Percentiles rank a stretch among this genome's conserved stretches.
Conservation (phyloP, 2,329 filamentous ascomycete genomes). For the Stemphylium lycopersici region DNA sequence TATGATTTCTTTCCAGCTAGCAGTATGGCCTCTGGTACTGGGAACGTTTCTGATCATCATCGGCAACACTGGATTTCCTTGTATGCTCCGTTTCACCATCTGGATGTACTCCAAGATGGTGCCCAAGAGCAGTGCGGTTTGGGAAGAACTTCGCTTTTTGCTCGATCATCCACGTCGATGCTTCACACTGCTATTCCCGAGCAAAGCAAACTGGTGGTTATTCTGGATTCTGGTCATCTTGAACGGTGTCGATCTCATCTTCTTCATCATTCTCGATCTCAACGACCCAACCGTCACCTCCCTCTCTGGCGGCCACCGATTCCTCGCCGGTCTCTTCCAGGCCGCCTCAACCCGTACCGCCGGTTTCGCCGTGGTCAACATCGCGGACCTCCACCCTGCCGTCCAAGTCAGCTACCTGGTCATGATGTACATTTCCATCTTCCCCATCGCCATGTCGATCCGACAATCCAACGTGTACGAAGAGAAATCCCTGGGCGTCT, state of each 20-base stretch:
- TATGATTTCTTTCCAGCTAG: constrained; percentile 85
- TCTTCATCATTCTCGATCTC: constrained; percentile 91
- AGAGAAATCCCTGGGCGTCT: constrained; percentile 82
- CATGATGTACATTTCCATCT: constrained; percentile 99
- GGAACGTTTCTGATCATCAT: constrained; percentile 89
- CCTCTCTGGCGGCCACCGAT: constrained; percentile 73
- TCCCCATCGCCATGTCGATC: constrained; percentile 94
- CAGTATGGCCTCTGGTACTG: constrained; percentile 75
- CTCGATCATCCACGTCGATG: constrained; percentile 94
- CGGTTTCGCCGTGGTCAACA: constrained; percentile 81
- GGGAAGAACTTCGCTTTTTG: constrained; percentile 89
- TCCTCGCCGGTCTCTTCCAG: constrained; percentile 89
- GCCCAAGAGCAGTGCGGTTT: constrained; percentile 71
- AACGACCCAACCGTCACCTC: constrained; percentile 71
- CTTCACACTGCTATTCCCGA: constrained; percentile 92
- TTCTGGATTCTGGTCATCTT: constrained; percentile 83
- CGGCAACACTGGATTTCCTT: constrained; percentile 93
- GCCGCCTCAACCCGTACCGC: constrained; percentile 88
- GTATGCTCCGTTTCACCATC: constrained; percentile 92
- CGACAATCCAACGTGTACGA: constrained; percentile 96
- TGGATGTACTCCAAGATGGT: constrained; percentile 76
- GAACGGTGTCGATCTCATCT: constrained; percentile 83
- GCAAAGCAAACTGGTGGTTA: constrained; percentile 92
- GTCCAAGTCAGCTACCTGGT: constrained; percentile 94
- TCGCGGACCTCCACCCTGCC: constrained; percentile 81